Base-by-base conservation (phyloP, 2,329 filamentous ascomycete genomes). In the Colletotrichum salicis region DNA sequence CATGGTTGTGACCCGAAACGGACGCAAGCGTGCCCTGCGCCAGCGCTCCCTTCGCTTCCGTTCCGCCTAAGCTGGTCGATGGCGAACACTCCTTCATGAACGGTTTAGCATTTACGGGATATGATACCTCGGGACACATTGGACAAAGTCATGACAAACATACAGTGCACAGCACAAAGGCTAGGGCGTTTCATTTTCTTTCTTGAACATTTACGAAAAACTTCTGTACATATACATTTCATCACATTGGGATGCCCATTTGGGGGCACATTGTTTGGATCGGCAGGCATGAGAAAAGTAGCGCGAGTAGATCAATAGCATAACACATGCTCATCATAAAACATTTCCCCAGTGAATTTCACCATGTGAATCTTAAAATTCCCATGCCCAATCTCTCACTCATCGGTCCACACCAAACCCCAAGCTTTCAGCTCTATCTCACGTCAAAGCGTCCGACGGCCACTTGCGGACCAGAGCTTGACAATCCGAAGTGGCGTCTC, bases 201-300 rank as follows among this genome's bases (percentile, higher is more conserved):
- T 51, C 31, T 57, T 55, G 62, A 0, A 73, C 62, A 73, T 71
- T 71, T 70, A 67, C 88, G 55, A 90, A 10, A 35, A 35, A 35
- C 11, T 35, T 35, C 33, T 35, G 33, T 35, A 35, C 33, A 35
- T 35, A 35, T 35, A 35, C 33, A 35, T 35, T 35, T 11, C 33
- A 35, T 35, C 31, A 33, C 8, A 35, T 35, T 35, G 33, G 33
- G 10, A 35, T 35, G 8, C 33, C 33, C 10, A 35, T 35, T 35
- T 35, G 33, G 33, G 33, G 8, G 33, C 33, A 35, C 33, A 35
- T 35, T 35, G 33, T 35, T 35, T 11, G 33, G 33, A 35, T 35
- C 33, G 33, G 11, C 33, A 35, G 33, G 33, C 33, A 11, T 11
- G 33, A 35, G 33, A 35, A 35, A 35, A 35, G 33, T 35, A 35